A percentile compares a stretch with the other conserved stretches of the same genome.
These are phyloP conservation scores for Trypethelium eluteriae DNA, from an alignment of 495 filamentous ascomycete genomes.

Conservation along the genomic window DNA sequence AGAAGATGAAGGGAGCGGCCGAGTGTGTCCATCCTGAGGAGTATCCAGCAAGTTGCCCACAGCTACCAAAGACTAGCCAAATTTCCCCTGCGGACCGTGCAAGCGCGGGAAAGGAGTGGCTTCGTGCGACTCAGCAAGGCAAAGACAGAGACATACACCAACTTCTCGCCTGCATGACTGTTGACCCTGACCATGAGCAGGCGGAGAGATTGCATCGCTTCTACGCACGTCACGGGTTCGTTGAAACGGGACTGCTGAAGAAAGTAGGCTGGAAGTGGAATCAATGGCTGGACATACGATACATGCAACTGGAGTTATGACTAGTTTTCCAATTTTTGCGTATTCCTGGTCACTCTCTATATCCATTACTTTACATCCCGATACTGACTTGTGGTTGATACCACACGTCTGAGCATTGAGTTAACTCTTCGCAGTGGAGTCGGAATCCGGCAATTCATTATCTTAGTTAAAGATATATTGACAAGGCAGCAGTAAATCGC, in stretches of 20 bases:
- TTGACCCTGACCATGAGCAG: not conserved
- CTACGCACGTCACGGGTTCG: not conserved
- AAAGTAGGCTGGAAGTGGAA: not conserved
- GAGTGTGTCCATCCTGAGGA: not conserved
- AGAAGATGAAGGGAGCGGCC: not conserved
- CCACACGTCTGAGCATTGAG: too few relatives aligned
- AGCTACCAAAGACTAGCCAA: not conserved
- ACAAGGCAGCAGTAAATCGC: too few relatives aligned
- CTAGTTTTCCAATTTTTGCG: conserved; percentile 24
- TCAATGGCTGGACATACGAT: not conserved
- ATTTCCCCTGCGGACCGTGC: not conserved
- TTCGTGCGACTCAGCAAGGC: not conserved
- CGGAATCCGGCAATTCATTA: too few relatives aligned
- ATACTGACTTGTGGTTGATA: too few relatives aligned
- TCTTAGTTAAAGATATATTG: too few relatives aligned
- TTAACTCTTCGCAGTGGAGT: too few relatives aligned
- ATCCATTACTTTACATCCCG: too few relatives aligned
- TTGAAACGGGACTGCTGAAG: not conserved
- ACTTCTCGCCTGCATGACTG: not conserved
- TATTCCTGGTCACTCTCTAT: too few relatives aligned
- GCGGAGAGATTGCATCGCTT: not conserved
- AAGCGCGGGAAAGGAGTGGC: not conserved
- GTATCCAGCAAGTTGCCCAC: not conserved
- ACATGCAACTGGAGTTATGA: not conserved
- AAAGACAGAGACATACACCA: not conserved